These are phyloP conservation scores for Chenopodium suecicum DNA, from an alignment of 148 eudicot genomes.

Conservation along the genomic window DNA sequence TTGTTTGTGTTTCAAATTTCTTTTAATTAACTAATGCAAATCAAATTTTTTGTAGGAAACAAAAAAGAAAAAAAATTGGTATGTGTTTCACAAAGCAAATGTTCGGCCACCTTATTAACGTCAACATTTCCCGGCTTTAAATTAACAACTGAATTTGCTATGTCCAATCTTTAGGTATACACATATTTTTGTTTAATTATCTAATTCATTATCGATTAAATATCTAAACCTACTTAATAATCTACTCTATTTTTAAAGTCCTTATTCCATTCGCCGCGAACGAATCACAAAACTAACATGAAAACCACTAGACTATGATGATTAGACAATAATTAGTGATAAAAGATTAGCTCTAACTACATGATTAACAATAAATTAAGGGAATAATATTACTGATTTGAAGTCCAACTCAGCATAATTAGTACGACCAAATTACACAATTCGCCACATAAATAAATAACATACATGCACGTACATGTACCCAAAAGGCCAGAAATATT, in stretches of 20 bases:
- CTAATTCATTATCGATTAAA: background rate
- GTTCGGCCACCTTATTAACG: background rate
- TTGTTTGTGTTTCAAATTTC: background rate
- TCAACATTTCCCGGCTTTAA: slow-evolving; percentile 17
- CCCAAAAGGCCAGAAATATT: slow-evolving; percentile 23
- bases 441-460: slow-evolving; percentile 27
- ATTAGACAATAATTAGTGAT: slow-evolving; percentile 30
- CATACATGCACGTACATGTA: slow-evolving; percentile 26
- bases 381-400: slow-evolving; percentile 14
- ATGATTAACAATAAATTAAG: slow-evolving; percentile 19
- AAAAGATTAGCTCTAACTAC: background rate
- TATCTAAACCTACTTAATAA: background rate
- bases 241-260: background rate
- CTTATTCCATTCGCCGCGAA: background rate
- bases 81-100: slow-evolving; percentile 23
- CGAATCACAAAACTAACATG: slow-evolving; percentile 22
- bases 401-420: slow-evolving; percentile 16
- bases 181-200: background rate
- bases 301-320: slow-evolving; percentile 25
- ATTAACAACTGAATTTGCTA: background rate
- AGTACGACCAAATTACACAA: slow-evolving; percentile 6
- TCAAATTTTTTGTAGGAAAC: background rate
- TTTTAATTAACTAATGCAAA: background rate
- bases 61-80: slow-evolving; percentile 14
- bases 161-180: slow-evolving; percentile 26